phyloP scores from a whole-genome alignment of 2,329 filamentous ascomycete genomes.

The Talaromyces sp. region DNA sequence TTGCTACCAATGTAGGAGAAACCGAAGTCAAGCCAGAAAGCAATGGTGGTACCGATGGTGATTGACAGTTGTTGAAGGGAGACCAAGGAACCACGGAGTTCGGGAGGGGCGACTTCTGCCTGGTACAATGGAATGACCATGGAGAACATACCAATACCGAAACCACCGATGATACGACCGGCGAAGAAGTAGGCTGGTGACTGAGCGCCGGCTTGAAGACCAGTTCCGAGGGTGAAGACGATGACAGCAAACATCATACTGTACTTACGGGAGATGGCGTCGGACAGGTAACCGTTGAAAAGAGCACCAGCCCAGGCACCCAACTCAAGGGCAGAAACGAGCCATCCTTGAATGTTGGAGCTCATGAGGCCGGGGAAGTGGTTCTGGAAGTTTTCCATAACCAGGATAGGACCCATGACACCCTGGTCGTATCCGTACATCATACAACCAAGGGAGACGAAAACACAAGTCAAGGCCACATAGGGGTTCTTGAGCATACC shows the following conservation, averaged over 20 bases:
- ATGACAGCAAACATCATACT: constrained; percentile 34
- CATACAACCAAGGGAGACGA: constrained; percentile 34
- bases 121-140: constrained; percentile 32
- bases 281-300: constrained; percentile 30
- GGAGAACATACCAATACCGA: constrained; percentile 31
- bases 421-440: constrained; percentile 38
- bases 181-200: constrained; percentile 28
- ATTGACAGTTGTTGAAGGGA: constrained; percentile 17
- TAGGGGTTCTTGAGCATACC: constrained; percentile 43
- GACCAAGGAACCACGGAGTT: constrained; percentile 16
- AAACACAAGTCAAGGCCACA: constrained; percentile 38
- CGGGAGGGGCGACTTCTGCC: constrained; percentile 24
- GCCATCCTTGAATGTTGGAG: constrained; percentile 22
- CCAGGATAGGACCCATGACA: constrained; percentile 34
- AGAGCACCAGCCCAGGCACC: constrained; percentile 34
- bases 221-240: constrained; percentile 32
- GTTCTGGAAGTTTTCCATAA: constrained; percentile 37
- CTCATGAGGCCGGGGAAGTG: constrained; percentile 32
- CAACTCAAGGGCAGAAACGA: constrained; percentile 30
- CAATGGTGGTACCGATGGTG: constrained; percentile 18
- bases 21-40: constrained; percentile 17
- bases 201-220: constrained; percentile 25
- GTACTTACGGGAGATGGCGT: constrained; percentile 31
- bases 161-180: constrained; percentile 28
- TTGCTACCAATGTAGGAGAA: constrained; percentile 15